A percentile compares a stretch with the other conserved stretches of the same genome.
phyloP scores from a whole-genome alignment of 805 yeast species.

The Alloascoidea africana region DNA sequence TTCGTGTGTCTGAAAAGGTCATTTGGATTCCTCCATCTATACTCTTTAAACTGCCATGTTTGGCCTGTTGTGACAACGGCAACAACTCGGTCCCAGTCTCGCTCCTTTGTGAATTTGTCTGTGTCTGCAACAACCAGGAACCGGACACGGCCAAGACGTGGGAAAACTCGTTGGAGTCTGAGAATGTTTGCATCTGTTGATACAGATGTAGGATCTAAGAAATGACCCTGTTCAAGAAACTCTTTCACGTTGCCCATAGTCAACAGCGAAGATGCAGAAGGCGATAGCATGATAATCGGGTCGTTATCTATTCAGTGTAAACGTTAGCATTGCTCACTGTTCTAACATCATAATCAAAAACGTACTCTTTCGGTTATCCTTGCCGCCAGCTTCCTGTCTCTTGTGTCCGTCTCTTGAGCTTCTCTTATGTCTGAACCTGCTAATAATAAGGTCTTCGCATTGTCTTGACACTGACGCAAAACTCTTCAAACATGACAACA shows the following conservation, averaged over 20 bases:
- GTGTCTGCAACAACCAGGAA: slow-evolving; percentile 81
- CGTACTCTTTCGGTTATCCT: too few species aligned
- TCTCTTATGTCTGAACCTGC: slow-evolving; percentile 8
- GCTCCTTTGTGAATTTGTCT: slow-evolving; percentile 80
- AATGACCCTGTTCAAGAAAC: slow-evolving; percentile 60
- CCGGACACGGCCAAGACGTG: slow-evolving; percentile 40
- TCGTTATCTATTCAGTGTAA: slow-evolving; percentile 19
- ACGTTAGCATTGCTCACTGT: too few species aligned
- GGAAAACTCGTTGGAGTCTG: slow-evolving; percentile 39
- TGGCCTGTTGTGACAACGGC: slow-evolving; percentile 96
- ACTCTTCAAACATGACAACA: too few species aligned
- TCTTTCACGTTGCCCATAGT: slow-evolving; percentile 50
- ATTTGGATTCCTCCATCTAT: slow-evolving; percentile 72
- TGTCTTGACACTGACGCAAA: slow-evolving; percentile 19
- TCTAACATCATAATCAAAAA: too few species aligned
- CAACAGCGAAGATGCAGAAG: slow-evolving; percentile 61
- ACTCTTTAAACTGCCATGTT: slow-evolving; percentile 87
- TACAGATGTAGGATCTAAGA: slow-evolving; percentile 33
- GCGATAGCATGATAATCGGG: slow-evolving; percentile 65
- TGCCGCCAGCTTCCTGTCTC: too few species aligned
- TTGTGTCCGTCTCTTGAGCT: too few species aligned
- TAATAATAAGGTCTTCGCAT: slow-evolving; percentile 16
- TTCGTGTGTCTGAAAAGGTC: slow-evolving; percentile 66
- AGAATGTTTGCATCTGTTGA: slow-evolving; percentile 23
- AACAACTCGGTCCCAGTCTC: slow-evolving; percentile 94